Evolutionary conservation across 2,329 filamentous ascomycete genomes (phyloP), one percentile per base, ranked within the genome.

Genomic region (Aspergillus sp.): DNA sequence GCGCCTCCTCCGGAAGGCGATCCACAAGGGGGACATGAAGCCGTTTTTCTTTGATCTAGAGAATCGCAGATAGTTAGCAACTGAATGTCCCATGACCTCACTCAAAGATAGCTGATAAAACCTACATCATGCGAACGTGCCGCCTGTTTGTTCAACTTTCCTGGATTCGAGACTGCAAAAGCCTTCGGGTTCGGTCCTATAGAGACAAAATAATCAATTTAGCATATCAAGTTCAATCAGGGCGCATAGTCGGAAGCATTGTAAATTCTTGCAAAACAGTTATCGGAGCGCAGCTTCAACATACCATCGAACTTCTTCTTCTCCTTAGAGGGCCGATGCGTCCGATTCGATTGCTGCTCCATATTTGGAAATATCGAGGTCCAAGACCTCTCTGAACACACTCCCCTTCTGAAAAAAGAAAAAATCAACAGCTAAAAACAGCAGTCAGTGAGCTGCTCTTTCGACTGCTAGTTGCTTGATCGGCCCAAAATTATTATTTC

Each of bases 1-100:
- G 90, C 11, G 93, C 87, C 72, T 97, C 93, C 69, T 97, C 91
- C 53, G 93, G 91, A 27, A 97, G 76, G 55, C 94, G 85, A 75
- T 98, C 93, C 71, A 97, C 87, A 65, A 95, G 86, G 36, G 93
- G 93, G 12, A 98, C 93, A 76, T 98, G 94, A 33, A 97, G 78
- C 47, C 91, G 82, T 71, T 94, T 96, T 71, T 98, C 94, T 77
- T 89, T 93, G 68, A 95, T 83, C 86, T 90, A 61, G 9, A 48
- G 40, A n/a, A 32, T 31, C 26, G 37, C 30, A 33, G 9, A 10
- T 1, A 31, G 41, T 61, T 42, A 61, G 54, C 41, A 40, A 39
- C 5, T 26, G 44, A n/a, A 33, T 40, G n/a, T 5, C 29, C 10
- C 26, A 29, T 19, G 6, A 6, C 32, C 30, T 34, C 27, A 45